Percentiles rank a stretch among this genome's conserved stretches.
Conservation (phyloP, 495 filamentous ascomycete species). For the Neurospora sp. region DNA sequence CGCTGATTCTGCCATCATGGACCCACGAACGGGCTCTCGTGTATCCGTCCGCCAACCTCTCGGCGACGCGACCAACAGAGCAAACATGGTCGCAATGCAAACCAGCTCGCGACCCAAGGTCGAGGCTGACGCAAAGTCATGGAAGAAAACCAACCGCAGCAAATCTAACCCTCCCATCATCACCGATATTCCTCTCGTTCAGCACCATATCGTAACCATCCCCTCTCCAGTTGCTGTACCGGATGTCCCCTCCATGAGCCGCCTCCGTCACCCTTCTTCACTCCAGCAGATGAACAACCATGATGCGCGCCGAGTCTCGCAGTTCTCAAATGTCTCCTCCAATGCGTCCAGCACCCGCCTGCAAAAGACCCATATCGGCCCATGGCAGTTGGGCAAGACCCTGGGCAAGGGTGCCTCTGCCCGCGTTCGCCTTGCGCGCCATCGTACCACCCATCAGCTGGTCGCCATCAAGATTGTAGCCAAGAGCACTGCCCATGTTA, state of each 20-base stretch:
- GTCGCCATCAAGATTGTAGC: conserved; percentile 93
- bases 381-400: conserved; percentile 82
- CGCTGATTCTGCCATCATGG: conserved; percentile 20
- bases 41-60: conserved; percentile 31
- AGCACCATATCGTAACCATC: neutral
- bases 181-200: neutral
- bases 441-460: conserved; percentile 59
- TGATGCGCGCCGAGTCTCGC: conserved; percentile 58
- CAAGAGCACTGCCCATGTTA: conserved; percentile 58
- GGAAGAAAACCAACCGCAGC: conserved; percentile 3
- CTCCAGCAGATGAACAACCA: conserved; percentile 31
- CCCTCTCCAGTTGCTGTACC: neutral
- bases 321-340: conserved; percentile 57
- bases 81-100: conserved; percentile 27
- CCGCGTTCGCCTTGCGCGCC: conserved; percentile 70
- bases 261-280: neutral
- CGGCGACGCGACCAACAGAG: conserved; percentile 36
- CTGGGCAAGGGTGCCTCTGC: conserved; percentile 80
- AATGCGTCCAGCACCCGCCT: conserved; percentile 37
- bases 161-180: conserved; percentile 4
- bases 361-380: conserved; percentile 70
- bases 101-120: neutral
- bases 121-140: neutral
- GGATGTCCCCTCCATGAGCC: neutral
- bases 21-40: conserved; percentile 16